Evolutionary conservation across 73 alveolate species (phyloP), one percentile per base, ranked within the genome.

Genomic region (Paramecium sonneborni): DNA sequence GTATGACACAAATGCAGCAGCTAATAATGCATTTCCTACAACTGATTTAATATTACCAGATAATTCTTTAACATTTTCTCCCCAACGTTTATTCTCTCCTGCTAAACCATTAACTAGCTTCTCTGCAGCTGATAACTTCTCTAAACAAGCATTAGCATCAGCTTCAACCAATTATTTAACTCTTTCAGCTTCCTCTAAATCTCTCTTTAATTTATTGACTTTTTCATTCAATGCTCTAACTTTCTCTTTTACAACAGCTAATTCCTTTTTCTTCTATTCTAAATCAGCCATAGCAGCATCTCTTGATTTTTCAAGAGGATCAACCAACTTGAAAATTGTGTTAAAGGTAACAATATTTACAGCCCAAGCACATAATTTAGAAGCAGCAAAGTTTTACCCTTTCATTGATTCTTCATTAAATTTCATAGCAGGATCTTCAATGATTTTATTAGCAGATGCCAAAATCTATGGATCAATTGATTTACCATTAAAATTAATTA

Each of bases 1-100:
- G 94, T 99, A 99, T 15, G 99, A 98, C 58, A 99, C 99, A 95
- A 99, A 99, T 74, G 99, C 99, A 5, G 99, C 97, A 35, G 99
- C 99, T 57, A 98, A 92, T 57, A 98, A 96, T 18, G 99, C 98
- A 89, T 99, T 98, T 52, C 99, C 99, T 37, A 99, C 97, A 94
- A 98, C 95, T 23, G 98, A 97, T 70, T 96, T 95, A 86, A 95
- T 96, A 79, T 97, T 97, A 35, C 96, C 95, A 92, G 98, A 96
- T 95, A 96, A 95, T 28, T 95, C 93, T 52, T 94, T 94, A 3
- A 97, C 99, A 70, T 95, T 97, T 56, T 95, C 97, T 26, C 97
- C 97, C 99, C 99, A 98, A 87, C 99, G 96, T 90, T 95, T 95
- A 95, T 98, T 98, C 85, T 98, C 99, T 85, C 97, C 98, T 15